phyloP scores from a whole-genome alignment of 169 alveolate species.

The Miamiensis avidus region DNA sequence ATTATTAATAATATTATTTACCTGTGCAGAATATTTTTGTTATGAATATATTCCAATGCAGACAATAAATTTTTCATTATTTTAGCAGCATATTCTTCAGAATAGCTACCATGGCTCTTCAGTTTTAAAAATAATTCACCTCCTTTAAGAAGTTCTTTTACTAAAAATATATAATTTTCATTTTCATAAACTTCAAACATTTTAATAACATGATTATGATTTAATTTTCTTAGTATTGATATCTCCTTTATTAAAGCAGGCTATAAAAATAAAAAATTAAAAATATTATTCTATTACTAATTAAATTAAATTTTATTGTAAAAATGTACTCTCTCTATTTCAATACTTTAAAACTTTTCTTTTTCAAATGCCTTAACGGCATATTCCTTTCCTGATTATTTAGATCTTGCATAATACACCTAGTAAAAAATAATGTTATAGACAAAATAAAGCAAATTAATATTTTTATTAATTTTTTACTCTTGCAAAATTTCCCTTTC shows the following conservation, averaged over 20 bases:
- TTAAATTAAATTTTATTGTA: neutral
- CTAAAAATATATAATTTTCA: constrained; percentile 73
- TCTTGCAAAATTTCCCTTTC: constrained; percentile 26
- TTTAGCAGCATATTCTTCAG: constrained; percentile 60
- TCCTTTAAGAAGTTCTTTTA: constrained; percentile 68
- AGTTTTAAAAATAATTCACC: constrained; percentile 74
- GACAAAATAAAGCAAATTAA: too few species aligned
- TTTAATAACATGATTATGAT: constrained; percentile 61
- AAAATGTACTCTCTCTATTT: constrained; percentile 28
- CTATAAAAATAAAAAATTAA: neutral
- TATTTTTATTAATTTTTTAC: neutral
- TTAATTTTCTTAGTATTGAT: constrained; percentile 36
- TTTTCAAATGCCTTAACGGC: constrained; percentile 55
- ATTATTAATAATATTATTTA: too few species aligned
- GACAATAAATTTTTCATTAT: constrained; percentile 58
- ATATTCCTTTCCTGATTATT: constrained; percentile 4
- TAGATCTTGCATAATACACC: constrained; percentile 10
- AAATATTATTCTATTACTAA: too few species aligned
- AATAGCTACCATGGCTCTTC: constrained; percentile 51
- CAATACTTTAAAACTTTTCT: constrained; percentile 25
- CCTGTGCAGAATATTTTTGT: constrained; percentile 56
- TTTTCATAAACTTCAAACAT: constrained; percentile 80
- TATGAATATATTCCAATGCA: constrained; percentile 59
- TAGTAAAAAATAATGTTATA: too few species aligned
- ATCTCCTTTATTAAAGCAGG: constrained; percentile 45